Conservation (phyloP, 768 basidiomycete species). For the Amanita muscaria region DNA sequence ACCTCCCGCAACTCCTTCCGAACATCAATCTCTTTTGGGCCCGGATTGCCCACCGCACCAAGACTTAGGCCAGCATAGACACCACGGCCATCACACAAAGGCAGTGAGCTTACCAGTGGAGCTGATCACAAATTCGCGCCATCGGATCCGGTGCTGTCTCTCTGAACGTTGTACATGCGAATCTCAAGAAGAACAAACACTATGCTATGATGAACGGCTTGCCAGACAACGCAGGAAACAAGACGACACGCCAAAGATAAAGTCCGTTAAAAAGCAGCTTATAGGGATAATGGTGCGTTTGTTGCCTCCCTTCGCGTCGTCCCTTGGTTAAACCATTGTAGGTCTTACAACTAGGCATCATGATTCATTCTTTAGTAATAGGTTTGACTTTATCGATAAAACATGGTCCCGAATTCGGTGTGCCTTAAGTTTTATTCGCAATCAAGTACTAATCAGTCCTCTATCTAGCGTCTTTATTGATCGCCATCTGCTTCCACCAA, state of each 20-base stretch:
- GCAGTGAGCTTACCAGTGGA: slow-evolving; percentile 16
- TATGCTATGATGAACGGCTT: slow-evolving; percentile 9
- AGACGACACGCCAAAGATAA: slow-evolving; percentile 17
- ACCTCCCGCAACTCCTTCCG: neutral
- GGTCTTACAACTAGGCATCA: slow-evolving; percentile 78
- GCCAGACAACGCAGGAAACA: slow-evolving; percentile 7
- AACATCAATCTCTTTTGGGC: neutral
- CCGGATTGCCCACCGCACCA: neutral
- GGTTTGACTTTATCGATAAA: slow-evolving; percentile 71
- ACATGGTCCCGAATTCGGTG: slow-evolving; percentile 62
- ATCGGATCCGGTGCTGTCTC: slow-evolving; percentile 16
- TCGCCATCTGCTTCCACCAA: slow-evolving; percentile 76
- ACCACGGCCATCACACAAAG: neutral
- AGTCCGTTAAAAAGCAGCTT: slow-evolving; percentile 51
- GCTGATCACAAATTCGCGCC: slow-evolving; percentile 23
- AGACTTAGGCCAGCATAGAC: no score
- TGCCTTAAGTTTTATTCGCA: slow-evolving; percentile 19
- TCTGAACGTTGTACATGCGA: slow-evolving; percentile 5
- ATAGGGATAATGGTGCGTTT: slow-evolving; percentile 62
- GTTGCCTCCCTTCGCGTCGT: neutral
- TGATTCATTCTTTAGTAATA: slow-evolving; percentile 78
- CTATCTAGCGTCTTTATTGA: slow-evolving; percentile 53
- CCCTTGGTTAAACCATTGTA: slow-evolving; percentile 21
- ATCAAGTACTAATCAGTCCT: neutral
- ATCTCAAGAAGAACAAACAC: slow-evolving; percentile 6